Evolutionary conservation across 345 rosid species (phyloP).

Genomic region (Lumnitzera racemosa): DNA sequence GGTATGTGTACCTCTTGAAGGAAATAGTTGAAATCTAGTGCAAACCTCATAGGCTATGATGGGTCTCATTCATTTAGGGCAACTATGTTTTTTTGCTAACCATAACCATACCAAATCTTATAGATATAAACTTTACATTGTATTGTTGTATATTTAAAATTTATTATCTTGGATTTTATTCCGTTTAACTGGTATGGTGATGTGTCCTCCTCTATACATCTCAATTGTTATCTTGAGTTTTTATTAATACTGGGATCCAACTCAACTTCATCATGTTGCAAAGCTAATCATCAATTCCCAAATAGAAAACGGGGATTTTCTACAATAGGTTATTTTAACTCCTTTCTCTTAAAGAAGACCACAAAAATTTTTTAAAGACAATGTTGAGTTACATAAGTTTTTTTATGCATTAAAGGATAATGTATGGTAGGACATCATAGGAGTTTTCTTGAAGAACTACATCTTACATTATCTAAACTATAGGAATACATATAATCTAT

Average conservation of each 20-base stretch:
- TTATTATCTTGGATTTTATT: too few relatives aligned
- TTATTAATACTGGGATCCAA: constrained; percentile 25
- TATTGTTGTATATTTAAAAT: too few relatives aligned
- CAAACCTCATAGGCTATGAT: constrained; percentile 46
- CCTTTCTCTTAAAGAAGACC: not conserved
- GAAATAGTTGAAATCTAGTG: constrained; percentile 37
- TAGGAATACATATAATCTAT: constrained; percentile 32
- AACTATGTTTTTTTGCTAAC: constrained; percentile 19
- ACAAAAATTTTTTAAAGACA: not conserved
- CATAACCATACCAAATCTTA: not conserved
- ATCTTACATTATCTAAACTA: constrained; percentile 33
- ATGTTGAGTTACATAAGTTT: not conserved
- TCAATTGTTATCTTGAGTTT: too few relatives aligned
- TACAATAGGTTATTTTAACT: constrained; percentile 36
- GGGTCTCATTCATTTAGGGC: constrained; percentile 41
- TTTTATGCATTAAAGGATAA: too few relatives aligned
- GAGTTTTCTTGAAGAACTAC: constrained; percentile 36
- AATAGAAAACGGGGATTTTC: constrained; percentile 52
- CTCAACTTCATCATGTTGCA: constrained; percentile 56
- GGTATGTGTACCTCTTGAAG: constrained; percentile 40
- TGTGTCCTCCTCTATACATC: too few relatives aligned
- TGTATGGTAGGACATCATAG: constrained; percentile 26
- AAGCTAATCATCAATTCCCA: constrained; percentile 68
- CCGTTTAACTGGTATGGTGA: too few relatives aligned
- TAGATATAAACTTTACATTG: not conserved